These are phyloP conservation scores for Teunomyces cretensis DNA, from an alignment of 805 yeast species.

Conservation along the genomic window DNA sequence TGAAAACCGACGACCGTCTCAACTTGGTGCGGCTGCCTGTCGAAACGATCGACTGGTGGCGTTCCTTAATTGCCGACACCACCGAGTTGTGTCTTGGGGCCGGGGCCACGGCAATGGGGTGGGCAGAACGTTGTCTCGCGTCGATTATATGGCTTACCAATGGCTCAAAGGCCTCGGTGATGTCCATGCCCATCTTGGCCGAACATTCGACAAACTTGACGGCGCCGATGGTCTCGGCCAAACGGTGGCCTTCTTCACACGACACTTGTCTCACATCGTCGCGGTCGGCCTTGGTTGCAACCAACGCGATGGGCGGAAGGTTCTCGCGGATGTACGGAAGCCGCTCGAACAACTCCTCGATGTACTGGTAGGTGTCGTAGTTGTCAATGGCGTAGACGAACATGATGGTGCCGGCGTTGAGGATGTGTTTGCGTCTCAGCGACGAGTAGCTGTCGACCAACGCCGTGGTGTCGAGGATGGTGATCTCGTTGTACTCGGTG, in stretches of 20 bases:
- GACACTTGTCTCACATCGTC: constrained; percentile 26
- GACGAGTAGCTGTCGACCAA: constrained; percentile 26
- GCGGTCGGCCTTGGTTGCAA: constrained; percentile 30
- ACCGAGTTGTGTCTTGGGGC: not conserved
- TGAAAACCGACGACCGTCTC: not conserved
- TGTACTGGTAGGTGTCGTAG: constrained; percentile 24
- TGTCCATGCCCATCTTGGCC: constrained; percentile 16
- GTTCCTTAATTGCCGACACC: not conserved
- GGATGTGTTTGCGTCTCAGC: constrained; percentile 24
- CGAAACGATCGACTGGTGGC: not conserved
- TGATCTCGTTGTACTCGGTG: constrained; percentile 21
- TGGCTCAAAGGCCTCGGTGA: constrained; percentile 30
- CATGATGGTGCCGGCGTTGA: constrained; percentile 29
- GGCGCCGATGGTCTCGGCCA: constrained; percentile 27
- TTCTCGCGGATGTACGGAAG: constrained; percentile 18
- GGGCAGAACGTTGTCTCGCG: not conserved
- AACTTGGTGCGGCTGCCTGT: not conserved
- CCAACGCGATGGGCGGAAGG: constrained; percentile 31
- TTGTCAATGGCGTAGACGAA: constrained; percentile 31
- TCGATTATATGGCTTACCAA: constrained; percentile 15
- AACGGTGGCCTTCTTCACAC: constrained; percentile 27
- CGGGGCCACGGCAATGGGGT: too few species aligned
- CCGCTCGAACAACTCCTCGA: constrained; percentile 29
- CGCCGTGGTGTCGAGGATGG: constrained; percentile 33
- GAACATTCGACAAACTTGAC: constrained; percentile 29